Percentiles rank a stretch among this genome's conserved stretches.
Conservation (phyloP, 331 rosid species). For the Arachis monticola region DNA sequence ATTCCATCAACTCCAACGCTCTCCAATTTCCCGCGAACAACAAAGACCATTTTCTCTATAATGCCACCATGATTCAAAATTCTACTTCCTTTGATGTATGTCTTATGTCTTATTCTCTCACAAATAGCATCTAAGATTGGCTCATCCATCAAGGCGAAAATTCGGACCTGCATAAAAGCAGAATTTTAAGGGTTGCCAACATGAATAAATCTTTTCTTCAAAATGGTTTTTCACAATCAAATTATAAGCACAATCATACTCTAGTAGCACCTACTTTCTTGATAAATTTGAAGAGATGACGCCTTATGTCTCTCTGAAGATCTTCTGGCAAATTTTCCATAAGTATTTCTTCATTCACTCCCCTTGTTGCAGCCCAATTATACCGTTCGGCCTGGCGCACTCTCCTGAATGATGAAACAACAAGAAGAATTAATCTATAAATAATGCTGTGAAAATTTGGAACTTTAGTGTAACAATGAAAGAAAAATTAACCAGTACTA, state of each 20-base stretch:
- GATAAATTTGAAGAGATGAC: slow-evolving; percentile 75
- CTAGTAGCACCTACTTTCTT: slow-evolving; percentile 57
- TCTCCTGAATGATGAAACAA: slow-evolving; percentile 50
- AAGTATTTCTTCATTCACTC: no score
- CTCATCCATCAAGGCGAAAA: slow-evolving; percentile 73
- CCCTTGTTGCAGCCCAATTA: slow-evolving; percentile 52
- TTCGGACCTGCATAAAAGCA: slow-evolving; percentile 61
- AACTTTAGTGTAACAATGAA: no score
- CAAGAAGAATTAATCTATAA: no score
- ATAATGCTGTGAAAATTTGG: no score
- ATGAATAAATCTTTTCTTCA: slow-evolving; percentile 1
- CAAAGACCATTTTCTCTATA: no score
- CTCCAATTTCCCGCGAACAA: no score
- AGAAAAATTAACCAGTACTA: not conserved
- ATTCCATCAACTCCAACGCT: no score
- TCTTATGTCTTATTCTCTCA: slow-evolving; percentile 71
- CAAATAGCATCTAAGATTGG: slow-evolving; percentile 76
- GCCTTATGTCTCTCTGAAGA: slow-evolving; percentile 77
- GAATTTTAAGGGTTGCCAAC: no score
- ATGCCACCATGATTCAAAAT: slow-evolving; percentile 54
- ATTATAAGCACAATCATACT: slow-evolving; percentile 5
- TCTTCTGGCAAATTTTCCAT: slow-evolving; percentile 32
- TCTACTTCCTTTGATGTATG: slow-evolving; percentile 74
- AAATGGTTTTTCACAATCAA: not conserved
- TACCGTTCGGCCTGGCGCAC: slow-evolving; percentile 72